Base-by-base conservation (phyloP, 129 eudicot species). In the Flaveria robusta region DNA sequence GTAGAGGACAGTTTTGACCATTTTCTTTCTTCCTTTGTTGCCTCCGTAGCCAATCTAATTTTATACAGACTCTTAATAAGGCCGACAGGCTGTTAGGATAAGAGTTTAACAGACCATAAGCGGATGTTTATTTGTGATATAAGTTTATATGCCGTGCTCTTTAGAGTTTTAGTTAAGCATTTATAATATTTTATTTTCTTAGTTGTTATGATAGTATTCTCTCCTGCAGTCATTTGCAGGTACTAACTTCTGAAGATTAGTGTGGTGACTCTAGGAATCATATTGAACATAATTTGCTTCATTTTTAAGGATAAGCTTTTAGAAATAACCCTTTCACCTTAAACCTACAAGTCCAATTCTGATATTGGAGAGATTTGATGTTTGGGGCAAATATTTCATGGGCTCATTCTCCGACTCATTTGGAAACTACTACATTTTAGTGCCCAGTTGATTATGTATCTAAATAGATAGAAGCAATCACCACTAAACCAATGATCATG, bases 61-160 rank as follows among this genome's bases (percentile, higher is more conserved):
- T 83, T 77, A 77, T 84, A 75, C 72, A 49, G 75, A 83, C 84
- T 70, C 76, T 79, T 78, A 87, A 87, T 87, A 89, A 86, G 82
- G 85, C 63, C 52, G 66, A 70, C 70, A n/a, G 63, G 29, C 31
- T 72, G 74, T 29, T 31, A 71, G 68, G 55, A 69, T 58, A 43
- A 43, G 82, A 78, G 82, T 70, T 58, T 54, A 73, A 73, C 64
- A 34, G n/a, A 63, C 37, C 51, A 41, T 78, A 70, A 63, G 73
- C 72, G 77, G 74, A 11, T 64, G 78, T 72, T 78, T 64, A 68
- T 79, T 72, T 79, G 79, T 79, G 74, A 72, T 72, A 72, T 79
- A 79, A 65, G 47, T 45, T 64, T 39, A 72, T 49, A 31, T 66
- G 24, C 41, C 29, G 4, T 56, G 66, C 31, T n/a, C 8, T 15